These are phyloP conservation scores for Argentina anserina DNA, from an alignment of 306 rosid genomes.

Conservation along the genomic window DNA sequence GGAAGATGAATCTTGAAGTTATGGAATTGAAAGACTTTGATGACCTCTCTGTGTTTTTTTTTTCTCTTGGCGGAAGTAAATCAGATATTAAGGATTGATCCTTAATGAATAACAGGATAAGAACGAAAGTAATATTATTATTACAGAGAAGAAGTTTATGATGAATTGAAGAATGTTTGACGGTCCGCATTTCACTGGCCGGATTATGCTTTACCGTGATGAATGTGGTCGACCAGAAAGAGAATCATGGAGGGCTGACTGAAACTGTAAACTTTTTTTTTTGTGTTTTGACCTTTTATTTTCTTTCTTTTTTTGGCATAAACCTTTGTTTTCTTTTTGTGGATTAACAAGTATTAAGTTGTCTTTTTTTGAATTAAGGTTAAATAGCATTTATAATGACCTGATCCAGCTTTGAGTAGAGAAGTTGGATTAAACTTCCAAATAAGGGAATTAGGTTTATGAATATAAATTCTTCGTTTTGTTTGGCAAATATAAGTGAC, in stretches of 20 bases:
- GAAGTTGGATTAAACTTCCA: no score
- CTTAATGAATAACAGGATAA: conserved; percentile 2
- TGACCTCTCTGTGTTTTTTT: neutral
- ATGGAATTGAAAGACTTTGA: conserved; percentile 28
- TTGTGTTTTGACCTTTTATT: no score
- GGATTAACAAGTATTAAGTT: no score
- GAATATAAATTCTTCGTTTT: no score
- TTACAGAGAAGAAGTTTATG: neutral
- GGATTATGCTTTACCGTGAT: neutral
- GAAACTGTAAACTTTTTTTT: neutral
- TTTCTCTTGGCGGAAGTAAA: neutral
- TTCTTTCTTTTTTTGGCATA: no score
- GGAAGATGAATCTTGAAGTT: conserved; percentile 29
- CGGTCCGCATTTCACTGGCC: neutral
- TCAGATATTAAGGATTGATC: neutral
- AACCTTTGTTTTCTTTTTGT: no score
- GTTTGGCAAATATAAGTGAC: no score
- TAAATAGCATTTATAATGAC: no score
- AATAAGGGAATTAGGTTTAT: no score
- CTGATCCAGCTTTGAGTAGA: no score
- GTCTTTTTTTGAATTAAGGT: no score
- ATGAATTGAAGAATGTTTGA: neutral
- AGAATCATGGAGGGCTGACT: neutral
- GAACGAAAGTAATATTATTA: neutral
- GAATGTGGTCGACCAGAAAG: neutral